Evolutionary conservation across 495 filamentous ascomycete species (phyloP).

Genomic region (Opeltia flavorubescens): DNA sequence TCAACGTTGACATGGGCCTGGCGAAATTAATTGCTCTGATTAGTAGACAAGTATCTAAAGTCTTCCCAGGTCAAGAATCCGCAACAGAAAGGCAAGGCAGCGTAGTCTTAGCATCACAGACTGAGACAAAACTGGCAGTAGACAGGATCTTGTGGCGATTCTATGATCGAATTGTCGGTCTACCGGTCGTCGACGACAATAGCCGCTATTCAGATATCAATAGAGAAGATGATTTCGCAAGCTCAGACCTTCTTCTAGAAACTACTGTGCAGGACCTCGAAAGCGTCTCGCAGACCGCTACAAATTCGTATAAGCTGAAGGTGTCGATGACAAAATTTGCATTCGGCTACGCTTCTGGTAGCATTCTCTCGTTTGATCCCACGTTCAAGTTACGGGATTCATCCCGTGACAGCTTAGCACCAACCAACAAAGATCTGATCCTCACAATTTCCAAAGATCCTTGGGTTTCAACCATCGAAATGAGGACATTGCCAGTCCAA

Average conservation of each 20-base stretch:
- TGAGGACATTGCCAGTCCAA: conserved; percentile 71
- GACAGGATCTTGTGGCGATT: conserved; percentile 48
- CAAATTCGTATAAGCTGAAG: conserved; percentile 23
- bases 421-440: conserved; percentile 49
- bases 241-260: conserved; percentile 35
- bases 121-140: conserved; percentile 22
- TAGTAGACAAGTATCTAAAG: background rate
- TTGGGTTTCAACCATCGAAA: conserved; percentile 41
- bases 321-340: conserved; percentile 49
- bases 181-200: background rate
- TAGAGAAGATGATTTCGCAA: conserved; percentile 12
- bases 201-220: background rate
- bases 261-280: conserved; percentile 32
- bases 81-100: background rate
- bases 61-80: background rate
- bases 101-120: background rate
- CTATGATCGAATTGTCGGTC: conserved; percentile 44
- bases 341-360: conserved; percentile 59
- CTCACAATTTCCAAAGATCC: conserved; percentile 40
- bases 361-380: conserved; percentile 60
- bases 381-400: conserved; percentile 57
- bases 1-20: conserved; percentile 12
- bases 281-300: conserved; percentile 20
- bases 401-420: conserved; percentile 42
- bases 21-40: conserved; percentile 10